A percentile compares a stretch with the other conserved stretches of the same genome.
Conservation (phyloP, 2,329 filamentous ascomycete genomes). For the Aspergillus spinulosporus region DNA sequence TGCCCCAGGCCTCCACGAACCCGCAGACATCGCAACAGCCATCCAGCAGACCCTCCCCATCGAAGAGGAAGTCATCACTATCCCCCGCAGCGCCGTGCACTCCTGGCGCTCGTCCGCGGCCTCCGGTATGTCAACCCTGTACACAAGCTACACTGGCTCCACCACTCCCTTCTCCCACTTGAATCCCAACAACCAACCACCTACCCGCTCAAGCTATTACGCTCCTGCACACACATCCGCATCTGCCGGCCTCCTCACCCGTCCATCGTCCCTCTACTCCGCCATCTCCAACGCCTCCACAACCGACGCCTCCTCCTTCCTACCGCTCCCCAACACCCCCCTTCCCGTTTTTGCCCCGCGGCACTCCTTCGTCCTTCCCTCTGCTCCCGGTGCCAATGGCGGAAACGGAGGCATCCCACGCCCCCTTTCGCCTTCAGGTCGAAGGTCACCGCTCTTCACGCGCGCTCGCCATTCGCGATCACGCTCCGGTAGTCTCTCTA, state of each 20-base stretch:
- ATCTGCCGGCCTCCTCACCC: constrained; percentile 17
- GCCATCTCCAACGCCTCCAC: constrained; percentile 33
- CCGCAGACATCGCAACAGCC: constrained; percentile 29
- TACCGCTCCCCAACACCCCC: constrained; percentile 28
- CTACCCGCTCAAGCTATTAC: neutral
- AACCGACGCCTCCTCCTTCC: constrained; percentile 32
- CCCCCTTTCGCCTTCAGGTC: neutral
- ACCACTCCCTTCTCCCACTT: neutral
- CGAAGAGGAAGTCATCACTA: constrained; percentile 40
- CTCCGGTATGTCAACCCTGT: constrained; percentile 34
- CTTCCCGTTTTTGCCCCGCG: constrained; percentile 38
- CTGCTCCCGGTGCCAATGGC: constrained; percentile 9
- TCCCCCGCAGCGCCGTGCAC: constrained; percentile 35
- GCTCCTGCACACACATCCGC: constrained; percentile 19
- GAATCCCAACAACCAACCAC: neutral
- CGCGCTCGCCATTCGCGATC: constrained; percentile 16
- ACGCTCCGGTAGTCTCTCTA: constrained; percentile 28
- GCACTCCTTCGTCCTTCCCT: constrained; percentile 20
- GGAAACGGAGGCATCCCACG: neutral
- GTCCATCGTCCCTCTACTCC: constrained; percentile 29
- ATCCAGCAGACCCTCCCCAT: constrained; percentile 27
- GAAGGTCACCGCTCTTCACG: neutral
- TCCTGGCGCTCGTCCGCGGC: constrained; percentile 39
- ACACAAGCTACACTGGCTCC: constrained; percentile 19
- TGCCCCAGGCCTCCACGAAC: constrained; percentile 26